These are phyloP conservation scores for Coprinopsis strossmayeri DNA, from an alignment of 768 basidiomycete genomes.

Conservation along the genomic window DNA sequence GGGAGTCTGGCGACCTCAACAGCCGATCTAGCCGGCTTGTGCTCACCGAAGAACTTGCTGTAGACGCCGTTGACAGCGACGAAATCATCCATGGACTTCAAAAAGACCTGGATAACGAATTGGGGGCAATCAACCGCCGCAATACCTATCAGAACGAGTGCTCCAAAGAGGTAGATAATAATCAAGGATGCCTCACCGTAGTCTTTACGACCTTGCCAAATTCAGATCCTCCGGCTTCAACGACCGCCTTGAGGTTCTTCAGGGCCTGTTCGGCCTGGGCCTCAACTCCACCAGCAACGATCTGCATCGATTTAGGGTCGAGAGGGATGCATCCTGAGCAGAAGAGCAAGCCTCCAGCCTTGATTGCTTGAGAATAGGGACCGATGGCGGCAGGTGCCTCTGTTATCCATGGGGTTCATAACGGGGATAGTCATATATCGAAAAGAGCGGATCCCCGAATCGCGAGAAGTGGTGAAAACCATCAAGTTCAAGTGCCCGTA, in stretches of 20 bases:
- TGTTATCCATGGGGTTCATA: slow-evolving; percentile 18
- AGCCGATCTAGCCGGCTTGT: slow-evolving; percentile 89
- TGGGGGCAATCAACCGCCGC: no score
- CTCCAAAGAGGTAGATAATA: no score
- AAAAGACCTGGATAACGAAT: slow-evolving; percentile 63
- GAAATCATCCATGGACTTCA: slow-evolving; percentile 93
- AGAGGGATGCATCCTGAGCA: slow-evolving; percentile 86
- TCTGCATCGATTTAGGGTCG: slow-evolving; percentile 60
- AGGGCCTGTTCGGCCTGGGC: slow-evolving; percentile 80
- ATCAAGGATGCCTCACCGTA: slow-evolving; percentile 63
- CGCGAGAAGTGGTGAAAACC: neutral
- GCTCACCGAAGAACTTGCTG: slow-evolving; percentile 76
- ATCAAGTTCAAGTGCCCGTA: no score
- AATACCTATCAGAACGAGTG: no score
- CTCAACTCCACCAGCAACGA: slow-evolving; percentile 71
- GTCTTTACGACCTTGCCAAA: slow-evolving; percentile 84
- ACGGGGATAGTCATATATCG: neutral
- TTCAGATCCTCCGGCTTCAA: slow-evolving; percentile 77
- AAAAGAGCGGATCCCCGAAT: neutral
- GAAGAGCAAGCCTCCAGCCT: slow-evolving; percentile 79
- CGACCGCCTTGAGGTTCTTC: slow-evolving; percentile 77
- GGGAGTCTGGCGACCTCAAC: slow-evolving; percentile 89
- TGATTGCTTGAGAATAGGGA: slow-evolving; percentile 86
- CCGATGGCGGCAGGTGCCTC: slow-evolving; percentile 77
- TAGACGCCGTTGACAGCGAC: slow-evolving; percentile 77